Evolutionary conservation across 2,329 filamentous ascomycete genomes (phyloP).

Genomic region (Acrocalymma vagum): DNA sequence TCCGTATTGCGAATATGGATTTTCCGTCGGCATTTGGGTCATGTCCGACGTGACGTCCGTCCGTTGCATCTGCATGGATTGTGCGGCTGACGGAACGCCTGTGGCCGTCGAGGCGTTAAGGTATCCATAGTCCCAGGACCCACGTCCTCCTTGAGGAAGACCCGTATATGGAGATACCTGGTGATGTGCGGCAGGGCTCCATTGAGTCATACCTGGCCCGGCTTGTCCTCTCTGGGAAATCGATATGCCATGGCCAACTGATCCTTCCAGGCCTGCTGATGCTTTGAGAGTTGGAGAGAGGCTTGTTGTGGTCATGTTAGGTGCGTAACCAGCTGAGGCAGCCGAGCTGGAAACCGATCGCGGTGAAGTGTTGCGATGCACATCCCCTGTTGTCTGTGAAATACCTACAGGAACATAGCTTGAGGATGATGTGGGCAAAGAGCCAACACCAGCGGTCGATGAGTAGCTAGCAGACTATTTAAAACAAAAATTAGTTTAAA

Average conservation of each 20-base stretch:
- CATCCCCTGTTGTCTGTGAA: conserved; percentile 58
- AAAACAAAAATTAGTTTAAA: conserved; percentile 44
- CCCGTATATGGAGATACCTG: conserved; percentile 43
- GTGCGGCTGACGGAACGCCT: conserved; percentile 34
- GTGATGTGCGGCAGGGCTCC: conserved; percentile 35
- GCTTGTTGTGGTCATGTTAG: conserved; percentile 51
- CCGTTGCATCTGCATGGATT: conserved; percentile 43
- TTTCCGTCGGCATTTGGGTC: conserved; percentile 38
- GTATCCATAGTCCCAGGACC: conserved; percentile 48
- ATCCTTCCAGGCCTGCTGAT: conserved; percentile 49
- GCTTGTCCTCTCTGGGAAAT: conserved; percentile 42
- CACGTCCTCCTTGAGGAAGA: conserved; percentile 38
- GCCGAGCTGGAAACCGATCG: conserved; percentile 57
- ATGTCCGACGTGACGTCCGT: conserved; percentile 39
- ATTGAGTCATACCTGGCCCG: conserved; percentile 46
- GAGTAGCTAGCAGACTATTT: conserved; percentile 72
- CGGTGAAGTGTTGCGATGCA: conserved; percentile 57
- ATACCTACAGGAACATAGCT: conserved; percentile 51
- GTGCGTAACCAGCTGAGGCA: conserved; percentile 54
- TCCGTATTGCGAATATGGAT: conserved; percentile 45
- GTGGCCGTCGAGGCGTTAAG: conserved; percentile 34
- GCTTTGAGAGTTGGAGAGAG: conserved; percentile 55
- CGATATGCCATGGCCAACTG: conserved; percentile 45
- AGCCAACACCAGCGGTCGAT: conserved; percentile 65
- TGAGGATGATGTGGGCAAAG: conserved; percentile 48